A percentile compares a stretch with the other conserved stretches of the same genome.
phyloP scores from a whole-genome alignment of 2,329 filamentous ascomycete genomes.

The Nothophoma quercina region DNA sequence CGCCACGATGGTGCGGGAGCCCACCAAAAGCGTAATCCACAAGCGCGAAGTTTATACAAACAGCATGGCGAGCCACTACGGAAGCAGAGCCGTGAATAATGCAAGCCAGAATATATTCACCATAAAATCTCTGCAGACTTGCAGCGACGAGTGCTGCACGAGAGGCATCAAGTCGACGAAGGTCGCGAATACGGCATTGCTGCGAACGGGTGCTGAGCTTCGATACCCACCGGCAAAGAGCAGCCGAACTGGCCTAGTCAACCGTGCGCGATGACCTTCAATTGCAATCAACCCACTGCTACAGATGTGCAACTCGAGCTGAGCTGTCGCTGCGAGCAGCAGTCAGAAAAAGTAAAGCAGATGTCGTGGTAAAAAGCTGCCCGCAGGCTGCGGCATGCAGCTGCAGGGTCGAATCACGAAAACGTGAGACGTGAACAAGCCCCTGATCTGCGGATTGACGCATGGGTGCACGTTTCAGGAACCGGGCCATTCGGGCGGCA shows the following conservation, averaged over 20 bases:
- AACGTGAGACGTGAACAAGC: conserved; percentile 4
- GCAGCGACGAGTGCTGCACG: not conserved
- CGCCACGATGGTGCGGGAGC: conserved; percentile 9
- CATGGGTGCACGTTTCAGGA: conserved; percentile 13
- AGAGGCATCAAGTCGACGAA: not conserved
- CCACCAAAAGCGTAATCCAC: conserved; percentile 6
- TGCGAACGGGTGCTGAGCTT: not conserved
- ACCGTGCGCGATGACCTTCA: not conserved
- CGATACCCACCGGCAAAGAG: not conserved
- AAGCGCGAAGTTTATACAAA: conserved; percentile 9
- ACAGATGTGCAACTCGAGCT: not conserved
- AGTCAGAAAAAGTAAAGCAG: not conserved
- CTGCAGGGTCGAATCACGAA: conserved; percentile 9
- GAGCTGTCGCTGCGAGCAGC: not conserved
- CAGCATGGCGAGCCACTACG: not conserved
- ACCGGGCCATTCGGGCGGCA: conserved; percentile 6
- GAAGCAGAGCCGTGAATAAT: not conserved
- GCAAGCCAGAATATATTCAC: not conserved
- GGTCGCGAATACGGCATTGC: not conserved
- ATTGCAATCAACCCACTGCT: not conserved
- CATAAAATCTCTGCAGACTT: not conserved
- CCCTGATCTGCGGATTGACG: conserved; percentile 13
- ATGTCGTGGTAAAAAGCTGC: not conserved
- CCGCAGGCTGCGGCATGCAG: conserved; percentile 6
- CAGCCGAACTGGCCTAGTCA: not conserved